Percentiles rank a stretch among this genome's conserved stretches.
Conservation (phyloP, 371 early-diverging fungal species). For the Batrachochytrium dendrobatidis region DNA sequence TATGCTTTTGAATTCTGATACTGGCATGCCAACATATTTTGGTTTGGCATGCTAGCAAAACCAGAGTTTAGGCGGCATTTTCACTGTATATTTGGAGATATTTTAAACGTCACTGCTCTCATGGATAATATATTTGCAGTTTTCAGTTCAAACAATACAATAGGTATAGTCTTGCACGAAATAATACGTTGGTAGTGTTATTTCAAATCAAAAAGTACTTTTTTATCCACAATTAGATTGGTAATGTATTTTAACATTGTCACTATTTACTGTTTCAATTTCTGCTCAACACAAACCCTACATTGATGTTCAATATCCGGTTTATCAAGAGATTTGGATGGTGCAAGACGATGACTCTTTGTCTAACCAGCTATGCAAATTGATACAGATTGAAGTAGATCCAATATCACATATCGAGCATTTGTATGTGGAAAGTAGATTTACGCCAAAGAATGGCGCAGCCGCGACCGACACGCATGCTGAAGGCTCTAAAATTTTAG, state of each 20-base stretch:
- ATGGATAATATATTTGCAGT: constrained; percentile 7
- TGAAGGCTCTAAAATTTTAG: too few species aligned
- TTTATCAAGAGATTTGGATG: neutral
- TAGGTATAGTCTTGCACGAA: constrained; percentile 7
- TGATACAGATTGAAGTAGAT: neutral
- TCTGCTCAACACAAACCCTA: neutral
- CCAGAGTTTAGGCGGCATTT: constrained; percentile 15
- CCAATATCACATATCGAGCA: neutral
- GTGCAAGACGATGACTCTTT: neutral
- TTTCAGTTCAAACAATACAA: constrained; percentile 9
- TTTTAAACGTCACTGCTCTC: constrained; percentile 9
- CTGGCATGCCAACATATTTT: neutral
- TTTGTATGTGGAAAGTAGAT: neutral
- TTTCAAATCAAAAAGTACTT: too few species aligned
- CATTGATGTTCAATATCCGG: neutral
- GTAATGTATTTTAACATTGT: too few species aligned
- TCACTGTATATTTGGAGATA: constrained; percentile 12
- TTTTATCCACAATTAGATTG: too few species aligned
- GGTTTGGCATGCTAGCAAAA: constrained; percentile 1
- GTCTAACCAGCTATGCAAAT: neutral
- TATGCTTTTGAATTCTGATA: too few species aligned
- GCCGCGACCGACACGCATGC: too few species aligned
- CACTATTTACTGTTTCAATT: neutral
- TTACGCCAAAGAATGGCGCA: too few species aligned
- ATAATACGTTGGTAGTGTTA: neutral